These are phyloP conservation scores for Annulohypoxylon stygium DNA, from an alignment of 495 filamentous ascomycete species.

Conservation along the genomic window DNA sequence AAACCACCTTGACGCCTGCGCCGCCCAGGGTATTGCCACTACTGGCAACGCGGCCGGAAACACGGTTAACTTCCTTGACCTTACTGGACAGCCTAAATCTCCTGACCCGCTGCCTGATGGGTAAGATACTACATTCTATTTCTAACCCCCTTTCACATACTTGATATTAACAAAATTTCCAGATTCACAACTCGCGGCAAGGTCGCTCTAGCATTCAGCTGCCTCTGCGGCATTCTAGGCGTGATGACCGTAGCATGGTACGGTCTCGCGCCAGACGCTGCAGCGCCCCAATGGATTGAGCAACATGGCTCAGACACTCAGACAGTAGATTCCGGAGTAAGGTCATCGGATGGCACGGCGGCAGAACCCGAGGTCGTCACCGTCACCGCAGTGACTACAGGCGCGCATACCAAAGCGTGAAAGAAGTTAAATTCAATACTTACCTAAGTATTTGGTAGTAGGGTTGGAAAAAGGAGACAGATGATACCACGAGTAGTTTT, in stretches of 20 bases:
- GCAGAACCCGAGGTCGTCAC: conserved; percentile 30
- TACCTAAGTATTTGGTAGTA: no score
- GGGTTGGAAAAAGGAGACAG: background rate
- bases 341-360: conserved; percentile 26
- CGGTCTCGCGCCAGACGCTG: conserved; percentile 59
- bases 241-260: conserved; percentile 77
- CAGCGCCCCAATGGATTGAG: conserved; percentile 14
- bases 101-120: conserved; percentile 73
- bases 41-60: conserved; percentile 84
- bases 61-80: conserved; percentile 70
- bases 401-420: conserved; percentile 30
- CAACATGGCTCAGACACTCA: conserved; percentile 6
- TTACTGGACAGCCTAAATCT: conserved; percentile 70
- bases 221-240: conserved; percentile 78
- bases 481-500: background rate
- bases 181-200: conserved; percentile 79
- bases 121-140: conserved; percentile 47
- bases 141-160: background rate
- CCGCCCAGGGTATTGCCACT: conserved; percentile 59
- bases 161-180: background rate
- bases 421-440: background rate
- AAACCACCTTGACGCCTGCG: conserved; percentile 73
- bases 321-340: conserved; percentile 1
- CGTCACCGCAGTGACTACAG: conserved; percentile 23
- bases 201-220: conserved; percentile 79